Conservation (phyloP, 1,284 basidiomycete species). For the Trametes sp. region DNA sequence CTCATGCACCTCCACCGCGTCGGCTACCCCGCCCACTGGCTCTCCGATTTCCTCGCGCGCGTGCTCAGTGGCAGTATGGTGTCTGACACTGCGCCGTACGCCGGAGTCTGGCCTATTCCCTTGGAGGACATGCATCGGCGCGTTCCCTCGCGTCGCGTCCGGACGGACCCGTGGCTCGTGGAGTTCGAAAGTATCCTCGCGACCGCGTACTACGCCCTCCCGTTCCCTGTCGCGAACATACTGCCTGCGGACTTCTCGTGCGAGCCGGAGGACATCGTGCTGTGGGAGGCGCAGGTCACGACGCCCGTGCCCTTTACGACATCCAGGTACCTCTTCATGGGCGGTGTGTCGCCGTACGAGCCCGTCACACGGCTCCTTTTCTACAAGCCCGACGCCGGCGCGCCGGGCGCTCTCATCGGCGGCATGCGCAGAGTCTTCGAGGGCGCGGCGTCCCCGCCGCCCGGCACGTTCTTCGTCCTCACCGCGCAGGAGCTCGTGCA, state of each 20-base stretch:
- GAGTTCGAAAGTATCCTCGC: constrained; percentile 45
- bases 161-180: constrained; percentile 42
- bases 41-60: constrained; percentile 44
- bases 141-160: constrained; percentile 35
- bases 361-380: constrained; percentile 37
- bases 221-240: constrained; percentile 38
- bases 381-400: constrained; percentile 26
- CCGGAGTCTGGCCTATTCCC: constrained; percentile 41
- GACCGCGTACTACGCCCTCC: constrained; percentile 36
- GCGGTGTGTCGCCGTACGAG: not conserved
- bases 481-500: constrained; percentile 29
- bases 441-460: constrained; percentile 20
- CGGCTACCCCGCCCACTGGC: constrained; percentile 47
- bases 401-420: constrained; percentile 7
- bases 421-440: constrained; percentile 20
- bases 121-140: constrained; percentile 34
- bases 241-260: constrained; percentile 36
- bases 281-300: constrained; percentile 39
- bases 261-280: constrained; percentile 38
- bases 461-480: constrained; percentile 30
- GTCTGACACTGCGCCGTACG: constrained; percentile 41
- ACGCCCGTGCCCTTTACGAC: not conserved
- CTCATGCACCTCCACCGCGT: constrained; percentile 46
- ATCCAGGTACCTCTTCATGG: not conserved
- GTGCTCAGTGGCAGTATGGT: constrained; percentile 40